Base-by-base conservation (phyloP, 768 basidiomycete species). In the Termitomyces sp. region DNA sequence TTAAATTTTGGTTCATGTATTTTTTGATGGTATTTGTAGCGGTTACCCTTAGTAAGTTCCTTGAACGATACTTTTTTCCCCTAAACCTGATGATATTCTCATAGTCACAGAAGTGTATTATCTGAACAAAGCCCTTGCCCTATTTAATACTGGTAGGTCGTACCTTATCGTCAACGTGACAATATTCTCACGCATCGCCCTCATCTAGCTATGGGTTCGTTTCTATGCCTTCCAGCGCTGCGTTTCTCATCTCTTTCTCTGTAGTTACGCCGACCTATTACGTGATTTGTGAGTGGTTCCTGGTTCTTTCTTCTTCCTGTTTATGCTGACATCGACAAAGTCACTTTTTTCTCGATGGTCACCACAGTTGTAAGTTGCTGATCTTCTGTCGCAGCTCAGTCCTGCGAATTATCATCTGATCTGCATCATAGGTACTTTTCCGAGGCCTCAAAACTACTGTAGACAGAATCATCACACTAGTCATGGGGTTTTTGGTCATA, bases 1-100 rank as follows among this genome's bases (percentile, higher is more conserved):
- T 98, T 74, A 95, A 88, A 61, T 80, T 86, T 71, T 93, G 92
- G 91, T 95, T 95, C 69, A 89, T 87, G 66, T 96, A 93, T 70
- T 94, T 96, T 72, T 75, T 95, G 55, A 71, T 95, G 54, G 85
- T 76, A 36, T 96, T 97, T 68, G 90, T 97, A 35, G 77, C 85
- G 41, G 74, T 91, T 18, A 98, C 96, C 0, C 79, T 98, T 18
- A 68, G 93, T 85, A 67, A 67, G 90, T 75, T 5, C 23, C 50
- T 40, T 32, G 32, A 26, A 18, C 20, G 50, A 35, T 2, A 13
- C 12, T 28, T 32, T 49, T 49, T 56, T 70, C 52, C 69, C 8
- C 49, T 66, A 57, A 36, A 20, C 46, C 59, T 52, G 20, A 50
- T 30, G 32, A 23, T 51, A 4, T 32, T 7, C 18, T 50, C 44